phyloP scores from a whole-genome alignment of 306 rosid species.

The Ammopiptanthus mongolicus region DNA sequence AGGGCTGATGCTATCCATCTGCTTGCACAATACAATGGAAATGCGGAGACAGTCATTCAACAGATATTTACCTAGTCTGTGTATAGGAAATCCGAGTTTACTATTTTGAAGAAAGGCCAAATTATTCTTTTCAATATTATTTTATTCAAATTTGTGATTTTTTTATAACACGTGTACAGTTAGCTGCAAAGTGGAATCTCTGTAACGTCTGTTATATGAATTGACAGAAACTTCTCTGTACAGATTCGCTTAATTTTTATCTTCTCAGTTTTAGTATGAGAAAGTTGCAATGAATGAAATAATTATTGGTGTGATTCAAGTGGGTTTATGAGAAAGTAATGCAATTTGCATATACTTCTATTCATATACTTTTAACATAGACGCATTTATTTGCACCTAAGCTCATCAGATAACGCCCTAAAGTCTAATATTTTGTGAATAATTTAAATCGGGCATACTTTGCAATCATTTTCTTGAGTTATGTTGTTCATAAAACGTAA shows the following conservation, averaged over 20 bases:
- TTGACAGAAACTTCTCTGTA: conserved; percentile 21
- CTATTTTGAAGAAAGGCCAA: conserved; percentile 7
- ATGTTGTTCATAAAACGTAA: too few species aligned
- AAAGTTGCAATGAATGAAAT: conserved; percentile 15
- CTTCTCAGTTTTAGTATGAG: conserved; percentile 27
- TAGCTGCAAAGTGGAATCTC: conserved; percentile 28
- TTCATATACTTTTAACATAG: too few species aligned
- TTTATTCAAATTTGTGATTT: conserved; percentile 43
- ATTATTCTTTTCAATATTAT: conserved; percentile 35
- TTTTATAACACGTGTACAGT: conserved; percentile 28
- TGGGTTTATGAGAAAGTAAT: background rate
- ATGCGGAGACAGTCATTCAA: conserved; percentile 92
- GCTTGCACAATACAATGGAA: conserved; percentile 90
- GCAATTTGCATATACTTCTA: background rate
- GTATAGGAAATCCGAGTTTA: conserved; percentile 6
- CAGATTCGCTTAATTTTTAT: conserved; percentile 17
- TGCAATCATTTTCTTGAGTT: too few species aligned
- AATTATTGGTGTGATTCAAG: conserved; percentile 13
- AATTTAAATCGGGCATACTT: too few species aligned
- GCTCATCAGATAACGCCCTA: too few species aligned
- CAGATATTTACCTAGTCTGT: conserved; percentile 69
- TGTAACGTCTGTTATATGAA: conserved; percentile 6
- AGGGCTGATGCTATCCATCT: conserved; percentile 99
- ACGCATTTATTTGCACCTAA: too few species aligned
- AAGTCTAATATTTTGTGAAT: too few species aligned